Evolutionary conservation across 805 yeast genomes (phyloP), one percentile per base, ranked within the genome.

Genomic region (Nakazawaea laoshanensis): DNA sequence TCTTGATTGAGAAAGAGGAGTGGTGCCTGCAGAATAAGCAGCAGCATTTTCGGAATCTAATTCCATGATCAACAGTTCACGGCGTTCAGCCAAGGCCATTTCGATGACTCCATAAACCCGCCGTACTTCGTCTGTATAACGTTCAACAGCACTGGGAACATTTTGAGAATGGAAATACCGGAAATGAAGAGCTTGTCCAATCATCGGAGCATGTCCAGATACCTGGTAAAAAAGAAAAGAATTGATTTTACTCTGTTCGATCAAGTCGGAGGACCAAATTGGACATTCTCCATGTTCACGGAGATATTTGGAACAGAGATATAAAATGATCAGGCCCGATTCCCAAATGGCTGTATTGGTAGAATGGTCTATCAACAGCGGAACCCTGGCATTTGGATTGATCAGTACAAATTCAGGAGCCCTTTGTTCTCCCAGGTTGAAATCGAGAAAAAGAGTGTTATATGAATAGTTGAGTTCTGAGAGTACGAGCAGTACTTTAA

Each of bases 181-280:
- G 62, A 88, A 89, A 61, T 89, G 96, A 45, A 89, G 67, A 7
- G 96, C 96, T 57, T 88, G 96, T 13, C 96, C 96, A 46, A 88
- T 83, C 95, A 88, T 88, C n/a, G 96, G 96, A 0, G 96, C 95
- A 53, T 87, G 96, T 5, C 97, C 96, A 4, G 94, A 81, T 3
- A 96, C 86, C 59, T 88, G 97, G 65, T 88, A 88, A 50, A 85
- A 88, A 24, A 89, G 65, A 96, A 96, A 88, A 5, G 87, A 74
- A 39, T 75, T 69, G 37, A 88, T 85, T 52, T 81, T 89, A 3
- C 88, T 68, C 59, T 86, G 95, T 42, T 85, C 95, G 10, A 73
- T 65, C 33, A 80, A 52, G 49, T 79, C 80, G 33, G 74, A 77
- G 3, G 94, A 76, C 86, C 94, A 89, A 34, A 86, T 68, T 7